Base-by-base conservation (phyloP, 768 basidiomycete genomes). In the Podaxis carcinomalis region DNA sequence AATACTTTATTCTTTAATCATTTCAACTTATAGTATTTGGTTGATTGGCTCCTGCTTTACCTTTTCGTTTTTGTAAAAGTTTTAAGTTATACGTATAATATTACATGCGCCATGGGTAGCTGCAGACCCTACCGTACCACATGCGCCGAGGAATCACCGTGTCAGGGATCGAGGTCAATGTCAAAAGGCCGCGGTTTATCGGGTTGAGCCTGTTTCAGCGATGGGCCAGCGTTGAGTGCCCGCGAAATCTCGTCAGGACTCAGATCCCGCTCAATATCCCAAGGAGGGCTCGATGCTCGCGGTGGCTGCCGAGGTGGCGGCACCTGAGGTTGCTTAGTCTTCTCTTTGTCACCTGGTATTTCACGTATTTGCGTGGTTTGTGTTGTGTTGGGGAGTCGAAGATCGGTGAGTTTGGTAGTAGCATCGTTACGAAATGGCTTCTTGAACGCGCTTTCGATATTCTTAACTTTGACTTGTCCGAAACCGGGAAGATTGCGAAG, bases 391-490 rank as follows among this genome's bases (percentile, higher is more conserved):
- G 21, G 61, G 62, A 19, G 56, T n/a, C 57, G 66, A 54, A 51
- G 59, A 21, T 57, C 52, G 11, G 67, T 59, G 46, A 78, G 40
- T 75, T 72, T 40, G 74, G 76, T 81, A 2, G 88, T 86, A 5
- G 83, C 77, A 56, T 82, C 79, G 60, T 90, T 87, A 54, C 89
- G 80, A 73, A 99, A 90, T 0, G 93, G 93, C 62, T 90, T 89
- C 59, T 91, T 88, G 73, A 99, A 95, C 0, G 95, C 92, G 59
- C 93, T 95, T 66, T 89, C 88, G 36, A 98, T 81, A 44, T 95
- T 88, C 67, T 85, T 90, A 60, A 96, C 95, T 72, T 98, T 98
- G 51, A 95, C 88, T 64, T 92, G 91, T 7, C 95, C 96, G 56
- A 98, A 89, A 0, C 97, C 97, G 0, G 97, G 96, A 23, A 97